Conservation (phyloP, 1,284 basidiomycete species). For the Ustilago vetiveriae region DNA sequence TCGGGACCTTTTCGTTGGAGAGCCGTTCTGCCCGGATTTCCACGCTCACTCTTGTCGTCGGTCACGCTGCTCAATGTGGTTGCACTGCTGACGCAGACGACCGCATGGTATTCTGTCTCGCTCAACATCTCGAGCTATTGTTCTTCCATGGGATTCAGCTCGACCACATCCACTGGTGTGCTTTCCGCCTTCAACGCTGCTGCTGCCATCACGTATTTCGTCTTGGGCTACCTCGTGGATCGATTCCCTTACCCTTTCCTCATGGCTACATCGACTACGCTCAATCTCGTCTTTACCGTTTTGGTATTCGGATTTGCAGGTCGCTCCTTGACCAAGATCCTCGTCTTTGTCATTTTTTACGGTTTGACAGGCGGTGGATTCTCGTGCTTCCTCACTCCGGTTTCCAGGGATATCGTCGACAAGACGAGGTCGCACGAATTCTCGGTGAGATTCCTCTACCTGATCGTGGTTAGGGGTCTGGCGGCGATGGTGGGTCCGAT, state of each 20-base stretch:
- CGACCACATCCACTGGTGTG: slow-evolving; percentile 45
- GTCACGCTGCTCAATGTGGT: slow-evolving; percentile 28
- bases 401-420: slow-evolving; percentile 30
- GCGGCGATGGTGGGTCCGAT: slow-evolving; percentile 53
- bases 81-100: slow-evolving; percentile 38
- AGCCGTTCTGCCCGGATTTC: slow-evolving; percentile 25
- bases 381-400: slow-evolving; percentile 37
- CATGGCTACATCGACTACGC: slow-evolving; percentile 41
- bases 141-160: slow-evolving; percentile 45
- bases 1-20: slow-evolving; percentile 20
- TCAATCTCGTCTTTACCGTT: slow-evolving; percentile 43
- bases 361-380: slow-evolving; percentile 46
- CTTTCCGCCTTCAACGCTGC: slow-evolving; percentile 58
- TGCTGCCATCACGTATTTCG: slow-evolving; percentile 47
- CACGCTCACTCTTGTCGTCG: slow-evolving; percentile 16
- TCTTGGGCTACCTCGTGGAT: slow-evolving; percentile 49
- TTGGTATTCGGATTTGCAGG: slow-evolving; percentile 55
- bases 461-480: slow-evolving; percentile 38
- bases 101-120: slow-evolving; percentile 50
- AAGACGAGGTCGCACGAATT: slow-evolving; percentile 15
- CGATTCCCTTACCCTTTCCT: slow-evolving; percentile 42
- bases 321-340: slow-evolving; percentile 42
- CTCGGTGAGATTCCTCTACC: slow-evolving; percentile 30
- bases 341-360: slow-evolving; percentile 54
- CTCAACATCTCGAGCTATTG: slow-evolving; percentile 55